Conservation (phyloP, 1,284 basidiomycete species). For the Veloboletus limbatus region DNA sequence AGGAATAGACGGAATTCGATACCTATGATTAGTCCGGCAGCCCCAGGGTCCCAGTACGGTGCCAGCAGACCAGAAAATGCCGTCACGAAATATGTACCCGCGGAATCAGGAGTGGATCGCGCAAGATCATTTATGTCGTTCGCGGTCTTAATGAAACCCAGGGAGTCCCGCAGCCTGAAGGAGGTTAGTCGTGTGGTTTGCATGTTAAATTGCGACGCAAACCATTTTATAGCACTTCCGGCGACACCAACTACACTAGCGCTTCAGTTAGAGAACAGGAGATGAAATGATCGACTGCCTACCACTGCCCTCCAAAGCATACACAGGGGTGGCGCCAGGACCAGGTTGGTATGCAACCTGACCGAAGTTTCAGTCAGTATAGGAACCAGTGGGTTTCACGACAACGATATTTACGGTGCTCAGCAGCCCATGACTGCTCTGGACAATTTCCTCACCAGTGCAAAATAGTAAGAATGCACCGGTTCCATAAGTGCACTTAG, state of each 20-base stretch:
- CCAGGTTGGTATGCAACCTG: slow-evolving; percentile 93
- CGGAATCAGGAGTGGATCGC: slow-evolving; percentile 74
- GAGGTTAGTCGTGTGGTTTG: slow-evolving; percentile 4
- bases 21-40: slow-evolving; percentile 83
- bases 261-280: slow-evolving; percentile 2
- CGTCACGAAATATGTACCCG: slow-evolving; percentile 97
- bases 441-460: slow-evolving; percentile 85
- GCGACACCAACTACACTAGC: slow-evolving; percentile 77
- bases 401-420: slow-evolving; percentile 67
- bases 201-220: background rate
- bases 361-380: slow-evolving; percentile 18
- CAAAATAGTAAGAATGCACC: slow-evolving; percentile 95
- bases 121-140: slow-evolving; percentile 86
- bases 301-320: slow-evolving; percentile 94
- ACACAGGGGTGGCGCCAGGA: slow-evolving; percentile 73
- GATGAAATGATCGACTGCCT: slow-evolving; percentile 33
- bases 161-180: slow-evolving; percentile 78
- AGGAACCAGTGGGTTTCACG: background rate
- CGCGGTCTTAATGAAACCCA: slow-evolving; percentile 80
- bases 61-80: slow-evolving; percentile 92
- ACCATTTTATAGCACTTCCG: slow-evolving; percentile 92
- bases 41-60: slow-evolving; percentile 90
- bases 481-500: slow-evolving; percentile 95
- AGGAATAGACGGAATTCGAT: slow-evolving; percentile 12
- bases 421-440: slow-evolving; percentile 83